These are phyloP conservation scores for Globisporangium camurandrum DNA, from an alignment of 352 stramenopile genomes.

Conservation along the genomic window DNA sequence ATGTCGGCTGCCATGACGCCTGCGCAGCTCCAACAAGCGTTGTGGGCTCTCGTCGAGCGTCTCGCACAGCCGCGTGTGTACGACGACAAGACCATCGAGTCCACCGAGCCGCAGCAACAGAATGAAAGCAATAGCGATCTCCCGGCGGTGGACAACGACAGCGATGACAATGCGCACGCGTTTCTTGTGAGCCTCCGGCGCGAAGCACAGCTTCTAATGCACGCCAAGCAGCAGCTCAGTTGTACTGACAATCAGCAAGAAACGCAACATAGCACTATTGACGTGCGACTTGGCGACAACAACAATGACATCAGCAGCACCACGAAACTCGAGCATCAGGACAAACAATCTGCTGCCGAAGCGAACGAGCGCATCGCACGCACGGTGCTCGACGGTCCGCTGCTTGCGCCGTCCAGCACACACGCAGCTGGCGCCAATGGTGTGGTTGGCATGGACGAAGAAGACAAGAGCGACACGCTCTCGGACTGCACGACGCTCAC, in stretches of 20 bases:
- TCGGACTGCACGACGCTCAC: conserved; percentile 68
- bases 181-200: conserved; percentile 22
- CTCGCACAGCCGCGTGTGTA: conserved; percentile 8
- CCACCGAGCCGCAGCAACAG: too few relatives aligned
- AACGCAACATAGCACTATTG: too few relatives aligned
- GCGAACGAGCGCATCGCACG: conserved; percentile 63
- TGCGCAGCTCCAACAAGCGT: conserved; percentile 17
- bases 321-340: conserved; percentile 6
- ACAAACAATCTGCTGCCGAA: conserved; percentile 33
- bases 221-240: conserved; percentile 4
- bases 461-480: conserved; percentile 74
- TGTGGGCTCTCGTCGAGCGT: conserved; percentile 49
- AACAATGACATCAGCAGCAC: neutral
- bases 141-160: neutral
- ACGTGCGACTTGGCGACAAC: too few relatives aligned
- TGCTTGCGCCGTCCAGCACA: conserved; percentile 4
- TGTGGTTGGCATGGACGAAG: conserved; percentile 17
- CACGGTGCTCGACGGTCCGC: conserved; percentile 30
- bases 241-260: conserved; percentile 4
- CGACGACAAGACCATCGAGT: neutral
- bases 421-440: neutral
- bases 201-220: conserved; percentile 28
- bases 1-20: too few relatives aligned
- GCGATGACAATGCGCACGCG: neutral
- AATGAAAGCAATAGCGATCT: conserved; percentile 3